Conservation (phyloP, 192 early-diverging fungal species). For the Helicostylum pulchrum region DNA sequence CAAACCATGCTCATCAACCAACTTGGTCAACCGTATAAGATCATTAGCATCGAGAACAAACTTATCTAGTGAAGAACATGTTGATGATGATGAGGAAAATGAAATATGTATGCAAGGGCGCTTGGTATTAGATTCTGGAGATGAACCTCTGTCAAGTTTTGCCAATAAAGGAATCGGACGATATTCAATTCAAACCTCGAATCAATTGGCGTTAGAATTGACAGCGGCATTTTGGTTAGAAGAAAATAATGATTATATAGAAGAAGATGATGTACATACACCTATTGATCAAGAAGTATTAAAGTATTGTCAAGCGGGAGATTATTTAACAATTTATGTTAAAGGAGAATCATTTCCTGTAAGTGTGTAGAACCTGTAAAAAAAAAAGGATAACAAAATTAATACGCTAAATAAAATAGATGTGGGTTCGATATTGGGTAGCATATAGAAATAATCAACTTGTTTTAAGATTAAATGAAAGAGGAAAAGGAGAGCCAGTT, state of each 20-base stretch:
- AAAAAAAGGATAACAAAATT: background rate
- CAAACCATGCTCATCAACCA: background rate
- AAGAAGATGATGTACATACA: background rate
- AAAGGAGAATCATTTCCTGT: constrained; percentile 4
- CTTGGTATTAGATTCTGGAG: constrained; percentile 8
- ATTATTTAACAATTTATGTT: constrained; percentile 13
- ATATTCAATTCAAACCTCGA: constrained; percentile 1
- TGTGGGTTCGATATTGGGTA: constrained; percentile 12
- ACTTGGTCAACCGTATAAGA: background rate
- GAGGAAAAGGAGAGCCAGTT: constrained; percentile 7
- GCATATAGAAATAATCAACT: background rate
- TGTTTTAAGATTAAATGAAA: constrained; percentile 12
- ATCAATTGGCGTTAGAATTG: constrained; percentile 2
- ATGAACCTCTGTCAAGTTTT: background rate
- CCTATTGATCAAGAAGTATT: background rate
- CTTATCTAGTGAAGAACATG: background rate
- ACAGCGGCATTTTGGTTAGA: constrained; percentile 10
- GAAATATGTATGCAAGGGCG: background rate
- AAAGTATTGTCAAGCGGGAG: constrained; percentile 4
- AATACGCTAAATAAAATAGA: background rate
- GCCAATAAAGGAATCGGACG: constrained; percentile 16
- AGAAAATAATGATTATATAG: background rate
- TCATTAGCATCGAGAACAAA: background rate
- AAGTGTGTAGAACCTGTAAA: background rate
- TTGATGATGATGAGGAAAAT: background rate